Conservation (phyloP, 129 eudicot genomes). For the Pseudognaphalium luteoalbum region DNA sequence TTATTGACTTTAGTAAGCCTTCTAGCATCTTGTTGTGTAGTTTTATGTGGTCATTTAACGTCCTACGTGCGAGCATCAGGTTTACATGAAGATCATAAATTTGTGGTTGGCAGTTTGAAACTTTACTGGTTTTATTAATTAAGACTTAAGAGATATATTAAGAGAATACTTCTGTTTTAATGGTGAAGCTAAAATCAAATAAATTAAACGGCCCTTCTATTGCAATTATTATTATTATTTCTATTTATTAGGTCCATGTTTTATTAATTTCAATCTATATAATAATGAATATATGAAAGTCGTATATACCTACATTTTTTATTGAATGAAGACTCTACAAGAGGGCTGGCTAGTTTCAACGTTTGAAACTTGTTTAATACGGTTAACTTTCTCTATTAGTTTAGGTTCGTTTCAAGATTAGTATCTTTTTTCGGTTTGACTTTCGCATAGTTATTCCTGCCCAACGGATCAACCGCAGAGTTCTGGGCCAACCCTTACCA, state of each 20-base stretch:
- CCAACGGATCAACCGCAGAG: too few species aligned
- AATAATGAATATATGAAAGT: background rate
- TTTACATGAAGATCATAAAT: conserved; percentile 10
- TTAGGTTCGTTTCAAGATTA: conserved; percentile 7
- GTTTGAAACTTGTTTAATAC: background rate
- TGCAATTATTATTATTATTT: background rate
- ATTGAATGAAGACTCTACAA: background rate
- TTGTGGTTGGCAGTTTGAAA: background rate
- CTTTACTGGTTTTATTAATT: background rate
- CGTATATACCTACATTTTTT: background rate
- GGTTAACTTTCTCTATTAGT: background rate
- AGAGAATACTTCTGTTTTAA: background rate
- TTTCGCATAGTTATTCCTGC: background rate
- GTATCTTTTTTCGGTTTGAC: conserved; percentile 15
- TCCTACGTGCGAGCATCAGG: background rate
- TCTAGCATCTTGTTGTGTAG: background rate
- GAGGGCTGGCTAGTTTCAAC: background rate
- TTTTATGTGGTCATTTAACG: background rate
- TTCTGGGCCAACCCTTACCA: too few species aligned
- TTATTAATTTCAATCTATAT: background rate
- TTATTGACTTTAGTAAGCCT: background rate
- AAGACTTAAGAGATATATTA: too few species aligned
- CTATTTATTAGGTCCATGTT: background rate
- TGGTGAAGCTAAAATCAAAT: background rate
- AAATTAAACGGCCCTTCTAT: background rate